These are phyloP conservation scores for Aristolochia californica DNA, from an alignment of 164 flowering plant species.

Conservation along the genomic window DNA sequence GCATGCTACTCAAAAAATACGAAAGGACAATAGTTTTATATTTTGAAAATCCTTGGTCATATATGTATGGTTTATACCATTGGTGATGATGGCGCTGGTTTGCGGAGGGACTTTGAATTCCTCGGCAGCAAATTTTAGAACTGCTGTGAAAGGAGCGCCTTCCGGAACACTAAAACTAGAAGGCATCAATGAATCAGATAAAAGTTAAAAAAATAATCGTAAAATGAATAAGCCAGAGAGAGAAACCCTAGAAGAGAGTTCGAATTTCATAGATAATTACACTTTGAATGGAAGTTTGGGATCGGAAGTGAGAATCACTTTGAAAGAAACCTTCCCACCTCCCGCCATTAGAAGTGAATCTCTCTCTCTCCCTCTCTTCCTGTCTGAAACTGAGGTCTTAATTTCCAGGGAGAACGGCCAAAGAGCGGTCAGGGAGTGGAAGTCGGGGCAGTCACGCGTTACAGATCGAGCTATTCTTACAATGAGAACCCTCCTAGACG, in stretches of 20 bases:
- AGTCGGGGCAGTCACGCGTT: too few species aligned
- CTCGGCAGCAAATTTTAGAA: slow-evolving; percentile 91
- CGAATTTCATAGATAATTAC: slow-evolving; percentile 21
- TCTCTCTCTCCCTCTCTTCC: too few species aligned
- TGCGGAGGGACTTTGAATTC: slow-evolving; percentile 99
- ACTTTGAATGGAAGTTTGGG: slow-evolving; percentile 99
- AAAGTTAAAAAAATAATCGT: not conserved
- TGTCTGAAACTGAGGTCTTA: too few species aligned
- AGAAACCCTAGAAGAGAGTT: not conserved
- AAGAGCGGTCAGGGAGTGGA: too few species aligned
- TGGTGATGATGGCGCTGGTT: slow-evolving; percentile 98
- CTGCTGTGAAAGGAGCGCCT: slow-evolving; percentile 95
- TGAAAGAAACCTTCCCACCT: slow-evolving; percentile 95
- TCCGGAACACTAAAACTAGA: slow-evolving; percentile 91
- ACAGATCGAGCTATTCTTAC: too few species aligned
- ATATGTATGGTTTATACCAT: slow-evolving; percentile 42
- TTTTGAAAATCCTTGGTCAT: too few species aligned
- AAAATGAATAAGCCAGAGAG: not conserved
- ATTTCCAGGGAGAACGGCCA: too few species aligned
- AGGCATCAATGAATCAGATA: not conserved
- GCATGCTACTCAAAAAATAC: too few species aligned
- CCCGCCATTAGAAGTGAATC: slow-evolving; percentile 15
- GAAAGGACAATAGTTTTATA: too few species aligned
- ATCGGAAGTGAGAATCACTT: slow-evolving; percentile 92
- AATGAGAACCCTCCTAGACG: too few species aligned